Conservation (phyloP, 2,329 filamentous ascomycete genomes). For the Rhynchosporium graminicola region DNA sequence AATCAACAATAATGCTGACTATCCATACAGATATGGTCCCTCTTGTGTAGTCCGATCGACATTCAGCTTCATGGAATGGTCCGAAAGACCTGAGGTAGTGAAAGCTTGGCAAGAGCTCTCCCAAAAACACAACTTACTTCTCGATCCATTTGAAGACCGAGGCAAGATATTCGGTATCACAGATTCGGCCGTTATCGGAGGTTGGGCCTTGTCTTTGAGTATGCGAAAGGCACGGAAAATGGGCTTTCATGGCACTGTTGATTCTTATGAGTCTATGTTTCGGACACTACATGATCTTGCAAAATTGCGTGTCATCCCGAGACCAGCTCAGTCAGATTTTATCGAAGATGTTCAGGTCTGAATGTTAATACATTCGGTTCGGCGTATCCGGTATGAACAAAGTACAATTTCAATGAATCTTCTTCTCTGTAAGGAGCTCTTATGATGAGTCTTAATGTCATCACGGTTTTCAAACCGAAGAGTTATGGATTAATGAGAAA, state of each 20-base stretch:
- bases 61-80: background rate
- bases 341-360: too few relatives aligned
- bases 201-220: background rate
- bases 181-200: background rate
- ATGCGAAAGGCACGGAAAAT: background rate
- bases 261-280: conserved; percentile 1
- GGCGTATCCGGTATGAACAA: too few relatives aligned
- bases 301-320: background rate
- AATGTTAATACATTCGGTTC: too few relatives aligned
- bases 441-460: too few relatives aligned
- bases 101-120: conserved; percentile 1
- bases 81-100: background rate
- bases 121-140: background rate
- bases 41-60: background rate
- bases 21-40: background rate
- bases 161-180: background rate
- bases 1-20: background rate
- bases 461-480: too few relatives aligned
- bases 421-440: too few relatives aligned
- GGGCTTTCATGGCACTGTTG: background rate
- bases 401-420: too few relatives aligned
- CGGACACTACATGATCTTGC: background rate
- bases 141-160: background rate
- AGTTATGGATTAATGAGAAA: too few relatives aligned
- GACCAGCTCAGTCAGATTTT: too few relatives aligned